Percentiles rank a stretch among this genome's conserved stretches.
Conservation (phyloP, 345 rosid species). For the sweet orange (Citrus sinensis) region DVS_A1.0 CM039164.1:20593501-20594000, state of each 20-base stretch:
- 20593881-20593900: constrained; percentile 37
- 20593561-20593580: too few relatives aligned
- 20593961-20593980: not conserved
- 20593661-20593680: constrained; percentile 39
- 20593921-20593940: constrained; percentile 26
- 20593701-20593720: constrained; percentile 53
- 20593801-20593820: not conserved
- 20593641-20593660: constrained; percentile 67
- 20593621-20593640: constrained; percentile 1
- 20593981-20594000: not conserved
- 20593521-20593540: too few relatives aligned
- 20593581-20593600: too few relatives aligned
- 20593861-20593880: not conserved
- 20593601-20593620: too few relatives aligned
- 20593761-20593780: not conserved
- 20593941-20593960: not conserved
- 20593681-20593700: constrained; percentile 31
- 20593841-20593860: not conserved
- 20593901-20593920: constrained; percentile 35
- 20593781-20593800: not conserved
- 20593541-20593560: too few relatives aligned
- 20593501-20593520: too few relatives aligned
- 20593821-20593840: not conserved
- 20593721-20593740: constrained; percentile 34
- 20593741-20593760: not conserved